Percentiles rank a stretch among this genome's conserved stretches.
Conservation (phyloP, 2,329 filamentous ascomycete genomes). For the Cordyceps cateniannulata region DNA sequence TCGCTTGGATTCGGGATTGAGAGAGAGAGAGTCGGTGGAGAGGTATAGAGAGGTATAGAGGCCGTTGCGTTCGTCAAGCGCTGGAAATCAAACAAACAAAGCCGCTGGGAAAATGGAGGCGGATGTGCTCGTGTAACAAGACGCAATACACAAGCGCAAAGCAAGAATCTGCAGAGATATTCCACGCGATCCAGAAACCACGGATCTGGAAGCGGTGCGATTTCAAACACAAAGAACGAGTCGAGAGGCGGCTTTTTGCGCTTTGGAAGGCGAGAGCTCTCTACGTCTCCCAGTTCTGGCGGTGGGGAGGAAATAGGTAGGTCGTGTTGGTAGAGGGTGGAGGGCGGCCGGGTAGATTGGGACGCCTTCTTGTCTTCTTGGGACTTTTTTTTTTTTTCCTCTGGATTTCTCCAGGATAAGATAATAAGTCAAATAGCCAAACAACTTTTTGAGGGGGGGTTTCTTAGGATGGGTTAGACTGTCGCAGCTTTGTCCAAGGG, state of each 20-base stretch:
- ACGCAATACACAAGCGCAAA: background rate
- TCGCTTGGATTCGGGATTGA: background rate
- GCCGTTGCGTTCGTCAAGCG: constrained; percentile 9
- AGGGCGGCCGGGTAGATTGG: constrained; percentile 12
- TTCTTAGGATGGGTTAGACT: background rate
- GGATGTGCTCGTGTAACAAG: background rate
- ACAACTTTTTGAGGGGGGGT: background rate
- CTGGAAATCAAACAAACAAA: constrained; percentile 7
- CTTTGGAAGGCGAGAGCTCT: background rate
- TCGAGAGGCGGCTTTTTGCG: constrained; percentile 7
- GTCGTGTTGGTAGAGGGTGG: background rate
- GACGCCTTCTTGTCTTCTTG: background rate
- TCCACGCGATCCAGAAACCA: constrained; percentile 1
- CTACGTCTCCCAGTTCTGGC: constrained; percentile 4
- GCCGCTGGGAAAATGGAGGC: background rate
- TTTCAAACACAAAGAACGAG: background rate
- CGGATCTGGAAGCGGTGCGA: background rate
- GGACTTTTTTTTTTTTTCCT: constrained; percentile 1
- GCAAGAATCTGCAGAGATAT: background rate
- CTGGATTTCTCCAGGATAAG: background rate
- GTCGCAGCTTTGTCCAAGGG: background rate
- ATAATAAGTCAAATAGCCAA: background rate
- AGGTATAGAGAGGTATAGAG: background rate
- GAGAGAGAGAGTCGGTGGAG: background rate
- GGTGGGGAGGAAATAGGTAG: constrained; percentile 8